Evolutionary conservation across 2,329 filamentous ascomycete genomes (phyloP).

Genomic region (Colletotrichum sansevieriae): DNA sequence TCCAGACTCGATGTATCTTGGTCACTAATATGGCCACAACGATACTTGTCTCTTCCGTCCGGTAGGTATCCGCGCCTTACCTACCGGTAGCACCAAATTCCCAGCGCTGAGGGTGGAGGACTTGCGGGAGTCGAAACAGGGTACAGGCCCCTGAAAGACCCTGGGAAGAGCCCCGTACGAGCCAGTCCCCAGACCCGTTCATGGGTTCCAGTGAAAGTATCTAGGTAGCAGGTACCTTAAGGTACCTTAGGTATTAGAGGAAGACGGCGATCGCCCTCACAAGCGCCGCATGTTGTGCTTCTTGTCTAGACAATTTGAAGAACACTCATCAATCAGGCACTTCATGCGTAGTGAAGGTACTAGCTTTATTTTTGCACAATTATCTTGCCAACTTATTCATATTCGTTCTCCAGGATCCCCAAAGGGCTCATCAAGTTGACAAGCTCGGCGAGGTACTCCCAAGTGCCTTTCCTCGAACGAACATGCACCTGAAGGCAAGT

Average conservation of each 20-base stretch:
- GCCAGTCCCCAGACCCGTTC: constrained; percentile 1
- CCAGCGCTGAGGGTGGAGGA: no score
- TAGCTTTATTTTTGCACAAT: neutral
- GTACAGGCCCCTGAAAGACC: constrained; percentile 14
- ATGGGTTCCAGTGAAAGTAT: neutral
- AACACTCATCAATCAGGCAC: neutral
- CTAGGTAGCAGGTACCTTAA: no score
- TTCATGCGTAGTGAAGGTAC: neutral
- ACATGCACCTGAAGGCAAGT: neutral
- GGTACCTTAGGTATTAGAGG: no score
- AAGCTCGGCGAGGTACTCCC: neutral
- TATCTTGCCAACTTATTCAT: neutral
- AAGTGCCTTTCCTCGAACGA: neutral
- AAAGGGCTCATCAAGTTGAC: neutral
- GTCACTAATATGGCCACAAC: no score
- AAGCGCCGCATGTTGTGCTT: neutral
- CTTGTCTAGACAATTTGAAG: neutral
- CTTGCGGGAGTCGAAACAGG: constrained; percentile 18
- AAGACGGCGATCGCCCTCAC: no score
- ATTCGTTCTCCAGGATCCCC: neutral
- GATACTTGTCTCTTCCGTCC: no score
- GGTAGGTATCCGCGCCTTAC: no score
- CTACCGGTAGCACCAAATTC: no score
- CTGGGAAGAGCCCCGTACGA: neutral
- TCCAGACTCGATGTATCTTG: no score